These are phyloP conservation scores for Colletotrichum plurivorum DNA, from an alignment of 2,329 filamentous ascomycete genomes.

Conservation along the genomic window DNA sequence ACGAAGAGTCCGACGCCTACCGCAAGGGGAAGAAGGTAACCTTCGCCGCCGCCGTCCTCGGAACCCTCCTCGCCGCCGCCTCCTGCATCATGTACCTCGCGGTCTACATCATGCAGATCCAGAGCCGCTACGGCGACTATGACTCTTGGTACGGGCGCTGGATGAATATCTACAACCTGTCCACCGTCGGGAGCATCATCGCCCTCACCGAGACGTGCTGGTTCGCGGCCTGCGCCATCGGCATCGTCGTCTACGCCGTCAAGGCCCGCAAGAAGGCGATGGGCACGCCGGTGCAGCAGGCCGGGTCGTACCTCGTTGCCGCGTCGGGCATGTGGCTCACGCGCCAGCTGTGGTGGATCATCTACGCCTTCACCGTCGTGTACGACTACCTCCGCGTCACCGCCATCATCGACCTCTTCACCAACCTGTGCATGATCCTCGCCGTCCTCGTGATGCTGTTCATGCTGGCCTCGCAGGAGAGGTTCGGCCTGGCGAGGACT, in stretches of 20 bases:
- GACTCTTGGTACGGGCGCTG: neutral
- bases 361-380: neutral
- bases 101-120: neutral
- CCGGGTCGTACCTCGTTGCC: constrained; percentile 44
- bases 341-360: constrained; percentile 44
- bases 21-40: neutral
- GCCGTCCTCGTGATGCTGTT: constrained; percentile 45
- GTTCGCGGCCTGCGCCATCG: constrained; percentile 6
- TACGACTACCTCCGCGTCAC: no score
- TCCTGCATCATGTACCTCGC: constrained; percentile 26
- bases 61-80: constrained; percentile 4
- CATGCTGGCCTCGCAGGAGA: constrained; percentile 45
- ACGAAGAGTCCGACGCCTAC: neutral
- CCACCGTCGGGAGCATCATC: neutral
- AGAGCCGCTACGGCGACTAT: neutral
- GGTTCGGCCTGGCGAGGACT: constrained; percentile 46
- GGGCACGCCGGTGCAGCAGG: constrained; percentile 36
- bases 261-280: constrained; percentile 25
- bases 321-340: constrained; percentile 46
- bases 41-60: constrained; percentile 10
- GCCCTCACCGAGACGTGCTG: neutral
- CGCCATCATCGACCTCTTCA: constrained; percentile 44
- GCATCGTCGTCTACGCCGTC: constrained; percentile 23
- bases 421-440: constrained; percentile 46
- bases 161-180: neutral